Percentiles rank a stretch among this genome's conserved stretches.
Conservation (phyloP, 768 basidiomycete species). For the Hemileccinum impolitum region DNA sequence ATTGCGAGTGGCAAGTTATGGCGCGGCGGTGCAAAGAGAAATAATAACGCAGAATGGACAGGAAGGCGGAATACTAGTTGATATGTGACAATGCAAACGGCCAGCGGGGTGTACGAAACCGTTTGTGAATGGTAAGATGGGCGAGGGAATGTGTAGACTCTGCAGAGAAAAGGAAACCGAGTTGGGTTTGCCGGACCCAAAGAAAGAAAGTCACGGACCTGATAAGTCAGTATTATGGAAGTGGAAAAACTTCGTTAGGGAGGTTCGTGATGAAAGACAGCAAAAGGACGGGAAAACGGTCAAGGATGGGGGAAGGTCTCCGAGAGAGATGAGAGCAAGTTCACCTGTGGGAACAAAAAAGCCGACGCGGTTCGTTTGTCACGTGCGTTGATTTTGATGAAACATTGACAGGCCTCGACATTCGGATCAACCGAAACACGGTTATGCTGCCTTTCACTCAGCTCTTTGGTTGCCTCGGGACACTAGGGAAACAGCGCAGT, state of each 20-base stretch:
- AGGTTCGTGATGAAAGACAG: constrained; percentile 9
- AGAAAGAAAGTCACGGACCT: constrained; percentile 11
- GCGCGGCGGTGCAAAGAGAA: not conserved
- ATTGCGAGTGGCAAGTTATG: constrained; percentile 16
- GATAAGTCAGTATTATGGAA: constrained; percentile 11
- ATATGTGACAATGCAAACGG: constrained; percentile 3
- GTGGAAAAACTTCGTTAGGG: constrained; percentile 14
- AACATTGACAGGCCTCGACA: too few relatives aligned
- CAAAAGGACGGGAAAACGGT: constrained; percentile 1
- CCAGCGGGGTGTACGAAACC: not conserved
- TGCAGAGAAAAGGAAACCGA: constrained; percentile 5
- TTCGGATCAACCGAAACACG: too few relatives aligned
- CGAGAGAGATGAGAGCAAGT: constrained; percentile 4
- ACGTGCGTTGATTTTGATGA: constrained; percentile 30
- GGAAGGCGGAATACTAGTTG: constrained; percentile 3
- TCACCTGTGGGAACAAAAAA: constrained; percentile 16
- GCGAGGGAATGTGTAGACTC: constrained; percentile 26
- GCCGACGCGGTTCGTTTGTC: constrained; percentile 32
- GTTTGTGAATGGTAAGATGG: constrained; percentile 5
- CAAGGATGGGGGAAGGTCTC: constrained; percentile 6
- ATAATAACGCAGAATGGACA: constrained; percentile 8
- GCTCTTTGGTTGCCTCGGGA: not conserved
- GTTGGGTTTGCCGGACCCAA: not conserved
- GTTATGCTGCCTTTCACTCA: not conserved
- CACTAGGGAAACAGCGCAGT: not conserved